Evolutionary conservation across 208 protist species (phyloP), one percentile per base, ranked within the genome.

Genomic region (Trichomonas tenax): DNA sequence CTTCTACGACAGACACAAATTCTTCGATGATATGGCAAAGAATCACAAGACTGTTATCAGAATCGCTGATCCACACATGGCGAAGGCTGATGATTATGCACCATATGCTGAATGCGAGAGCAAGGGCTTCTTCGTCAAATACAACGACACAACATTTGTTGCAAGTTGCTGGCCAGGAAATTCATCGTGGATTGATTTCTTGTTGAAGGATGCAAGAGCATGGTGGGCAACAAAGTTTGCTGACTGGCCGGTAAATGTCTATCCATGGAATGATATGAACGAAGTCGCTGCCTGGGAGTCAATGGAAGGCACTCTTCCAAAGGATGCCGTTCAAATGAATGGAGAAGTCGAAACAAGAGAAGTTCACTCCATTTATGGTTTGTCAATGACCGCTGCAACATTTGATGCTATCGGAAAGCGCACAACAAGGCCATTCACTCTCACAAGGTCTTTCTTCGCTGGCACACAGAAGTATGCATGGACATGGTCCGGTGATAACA

Each of bases 261-360:
- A 99, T 97, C 98, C 98, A 23, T 99, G 99, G 99, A 99, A 99
- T 90, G 99, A 99, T 98, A 99, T 99, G 99, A 99, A 99, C 97
- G 98, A 98, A 96, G 99, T 99, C 10, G 99, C 98, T 0, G 98
- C 99, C 8, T 99, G 99, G 97, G 98, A 98, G 96, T 98, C 98
- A 6, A 98, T 98, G 40, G 98, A 99, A 90, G 98, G 98, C 51
- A 99, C 98, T 10, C 99, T 99, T 98, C 96, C 97, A 58, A 98
- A 99, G 96, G 98, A 99, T 63, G 98, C 99, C 97, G 96, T 96
- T 4, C 97, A 97, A 41, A 96, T 72, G 26, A 98, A 98, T 96
- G 96, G 97, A 0, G 97, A 98, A 1, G 9, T 46, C 9, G 97
- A 99, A 96, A 99, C 99, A 97, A 97, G 99, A 51, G 98, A 99